Percentiles rank a stretch among this genome's conserved stretches.
phyloP scores from a whole-genome alignment of 2,329 filamentous ascomycete genomes.

The Sclerotinia sclerotiorum region DNA sequence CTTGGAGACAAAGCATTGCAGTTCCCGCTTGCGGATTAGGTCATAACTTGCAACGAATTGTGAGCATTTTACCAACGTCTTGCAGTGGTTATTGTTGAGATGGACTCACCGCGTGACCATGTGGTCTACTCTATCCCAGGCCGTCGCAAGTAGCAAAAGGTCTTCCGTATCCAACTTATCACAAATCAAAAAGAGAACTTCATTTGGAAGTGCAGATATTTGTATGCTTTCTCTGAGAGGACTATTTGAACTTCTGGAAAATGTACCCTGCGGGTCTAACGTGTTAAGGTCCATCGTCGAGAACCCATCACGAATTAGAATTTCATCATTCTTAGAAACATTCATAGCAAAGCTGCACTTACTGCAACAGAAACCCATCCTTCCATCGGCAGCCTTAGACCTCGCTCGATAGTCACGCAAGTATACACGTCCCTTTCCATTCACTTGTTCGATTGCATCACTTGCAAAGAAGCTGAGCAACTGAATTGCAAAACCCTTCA shows the following conservation, averaged over 20 bases:
- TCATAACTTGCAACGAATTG: constrained; percentile 21
- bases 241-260: neutral
- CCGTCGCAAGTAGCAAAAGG: constrained; percentile 29
- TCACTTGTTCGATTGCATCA: constrained; percentile 46
- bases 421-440: constrained; percentile 32
- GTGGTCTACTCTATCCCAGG: constrained; percentile 28
- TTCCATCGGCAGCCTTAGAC: neutral
- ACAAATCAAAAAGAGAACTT: constrained; percentile 44
- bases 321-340: too few species aligned
- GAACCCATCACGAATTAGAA: too few species aligned
- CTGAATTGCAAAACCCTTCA: constrained; percentile 52
- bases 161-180: constrained; percentile 38
- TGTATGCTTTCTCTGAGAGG: neutral
- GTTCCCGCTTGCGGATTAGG: constrained; percentile 42
- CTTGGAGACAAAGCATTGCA: constrained; percentile 51
- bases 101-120: constrained; percentile 22
- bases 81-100: neutral
- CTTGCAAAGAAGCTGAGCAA: constrained; percentile 54
- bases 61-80: neutral
- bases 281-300: neutral
- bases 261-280: neutral
- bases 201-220: constrained; percentile 42
- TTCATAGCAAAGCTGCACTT: neutral
- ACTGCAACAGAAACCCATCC: neutral
- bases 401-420: constrained; percentile 36